Percentiles rank a stretch among this genome's conserved stretches.
Conservation (phyloP, 139 green algal species). For the Chlorella sp. region DNA sequence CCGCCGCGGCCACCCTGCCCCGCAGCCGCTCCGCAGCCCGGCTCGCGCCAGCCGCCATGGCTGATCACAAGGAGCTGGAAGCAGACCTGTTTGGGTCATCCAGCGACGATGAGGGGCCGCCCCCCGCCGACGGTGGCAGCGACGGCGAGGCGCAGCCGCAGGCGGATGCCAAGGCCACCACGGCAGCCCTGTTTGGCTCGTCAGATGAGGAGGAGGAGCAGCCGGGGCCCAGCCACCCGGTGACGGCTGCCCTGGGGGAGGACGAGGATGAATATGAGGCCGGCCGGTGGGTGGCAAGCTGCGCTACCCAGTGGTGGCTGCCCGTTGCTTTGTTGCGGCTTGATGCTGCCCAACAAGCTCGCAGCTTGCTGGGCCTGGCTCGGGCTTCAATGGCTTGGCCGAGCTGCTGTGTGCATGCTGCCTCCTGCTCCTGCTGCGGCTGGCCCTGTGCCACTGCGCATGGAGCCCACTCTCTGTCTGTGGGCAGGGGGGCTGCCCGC, state of each 20-base stretch:
- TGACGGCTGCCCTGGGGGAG: conserved; percentile 14
- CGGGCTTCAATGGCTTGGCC: too few species aligned
- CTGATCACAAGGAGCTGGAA: conserved; percentile 39
- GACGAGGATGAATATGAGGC: conserved; percentile 49
- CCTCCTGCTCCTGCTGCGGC: too few species aligned
- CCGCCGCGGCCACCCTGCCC: too few species aligned
- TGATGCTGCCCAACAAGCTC: too few species aligned
- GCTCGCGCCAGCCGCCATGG: conserved; percentile 8
- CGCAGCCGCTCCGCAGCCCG: too few species aligned
- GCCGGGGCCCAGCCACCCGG: background rate
- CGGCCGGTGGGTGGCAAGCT: background rate
- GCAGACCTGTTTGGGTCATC: conserved; percentile 56
- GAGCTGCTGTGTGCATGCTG: too few species aligned
- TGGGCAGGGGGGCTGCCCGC: too few species aligned
- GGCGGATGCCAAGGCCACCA: conserved; percentile 23
- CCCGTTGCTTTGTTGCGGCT: background rate
- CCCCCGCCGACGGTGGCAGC: background rate
- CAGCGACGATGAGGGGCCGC: conserved; percentile 26
- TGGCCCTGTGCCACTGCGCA: too few species aligned
- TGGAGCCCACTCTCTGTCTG: too few species aligned
- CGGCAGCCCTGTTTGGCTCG: conserved; percentile 3
- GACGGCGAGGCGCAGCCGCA: background rate
- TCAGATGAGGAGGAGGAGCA: conserved; percentile 12
- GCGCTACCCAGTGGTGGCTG: too few species aligned
- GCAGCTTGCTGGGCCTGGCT: too few species aligned